Conservation (phyloP, 495 filamentous ascomycete genomes). For the Podospora australis region DNA sequence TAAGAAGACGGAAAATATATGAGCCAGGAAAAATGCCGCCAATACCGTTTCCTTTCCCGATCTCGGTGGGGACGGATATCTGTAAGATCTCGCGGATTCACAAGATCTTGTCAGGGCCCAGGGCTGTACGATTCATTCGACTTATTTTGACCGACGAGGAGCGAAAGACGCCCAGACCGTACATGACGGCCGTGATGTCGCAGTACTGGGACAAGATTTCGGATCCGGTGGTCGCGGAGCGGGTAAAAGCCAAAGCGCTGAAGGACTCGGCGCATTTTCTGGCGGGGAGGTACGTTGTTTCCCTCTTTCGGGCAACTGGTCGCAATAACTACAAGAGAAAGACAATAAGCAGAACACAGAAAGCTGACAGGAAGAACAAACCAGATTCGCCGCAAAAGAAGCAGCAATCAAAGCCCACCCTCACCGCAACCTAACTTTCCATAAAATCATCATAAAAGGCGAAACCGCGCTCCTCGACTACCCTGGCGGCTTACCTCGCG, state of each 20-base stretch:
- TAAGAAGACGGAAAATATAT: background rate
- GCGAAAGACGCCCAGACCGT: background rate
- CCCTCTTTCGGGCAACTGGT: too few relatives aligned
- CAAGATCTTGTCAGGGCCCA: background rate
- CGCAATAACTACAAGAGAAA: background rate
- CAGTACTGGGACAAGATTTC: background rate
- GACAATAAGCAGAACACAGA: background rate
- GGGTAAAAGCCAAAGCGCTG: background rate
- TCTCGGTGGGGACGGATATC: background rate
- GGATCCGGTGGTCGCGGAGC: background rate
- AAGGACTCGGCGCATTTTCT: background rate
- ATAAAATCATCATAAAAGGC: constrained; percentile 45
- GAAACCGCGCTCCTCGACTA: background rate
- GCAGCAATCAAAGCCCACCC: constrained; percentile 56
- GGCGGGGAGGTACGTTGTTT: background rate
- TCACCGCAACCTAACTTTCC: constrained; percentile 35
- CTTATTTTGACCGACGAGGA: background rate
- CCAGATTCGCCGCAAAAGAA: constrained; percentile 60
- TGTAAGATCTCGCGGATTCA: background rate
- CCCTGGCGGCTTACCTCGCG: background rate
- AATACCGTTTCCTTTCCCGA: background rate
- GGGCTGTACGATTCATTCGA: background rate
- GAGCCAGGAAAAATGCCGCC: background rate
- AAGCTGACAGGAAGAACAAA: background rate
- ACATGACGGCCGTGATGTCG: background rate